phyloP scores from a whole-genome alignment of 768 basidiomycete species.

The Termitomyces eurrhizus region DNA sequence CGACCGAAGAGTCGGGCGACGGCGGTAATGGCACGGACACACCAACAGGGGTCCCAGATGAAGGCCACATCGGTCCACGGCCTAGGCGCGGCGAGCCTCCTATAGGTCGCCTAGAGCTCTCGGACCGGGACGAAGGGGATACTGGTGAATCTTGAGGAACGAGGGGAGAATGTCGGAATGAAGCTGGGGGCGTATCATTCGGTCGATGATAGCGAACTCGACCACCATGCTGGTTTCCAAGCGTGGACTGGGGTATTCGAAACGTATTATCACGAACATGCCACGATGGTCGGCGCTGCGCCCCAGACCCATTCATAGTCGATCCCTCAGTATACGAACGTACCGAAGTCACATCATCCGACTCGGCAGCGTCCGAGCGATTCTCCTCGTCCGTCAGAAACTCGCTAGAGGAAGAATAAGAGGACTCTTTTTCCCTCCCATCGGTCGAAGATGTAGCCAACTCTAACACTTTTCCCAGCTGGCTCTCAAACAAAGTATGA shows the following conservation, averaged over 20 bases:
- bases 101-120: constrained; percentile 38
- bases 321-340: constrained; percentile 59
- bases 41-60: constrained; percentile 33
- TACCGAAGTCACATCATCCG: constrained; percentile 69
- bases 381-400: constrained; percentile 62
- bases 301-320: constrained; percentile 21
- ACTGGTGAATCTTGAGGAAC: constrained; percentile 13
- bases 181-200: constrained; percentile 19
- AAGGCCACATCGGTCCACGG: constrained; percentile 33
- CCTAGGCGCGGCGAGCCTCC: constrained; percentile 41
- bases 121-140: constrained; percentile 30
- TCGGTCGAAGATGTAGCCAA: constrained; percentile 64
- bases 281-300: constrained; percentile 46
- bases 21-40: constrained; percentile 42
- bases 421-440: constrained; percentile 49
- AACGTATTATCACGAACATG: constrained; percentile 30
- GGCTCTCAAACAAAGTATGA: constrained; percentile 62
- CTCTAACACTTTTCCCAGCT: constrained; percentile 61
- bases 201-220: constrained; percentile 28
- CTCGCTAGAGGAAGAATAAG: constrained; percentile 58
- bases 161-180: constrained; percentile 9
- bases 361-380: constrained; percentile 55
- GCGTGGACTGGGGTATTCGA: constrained; percentile 20
- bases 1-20: constrained; percentile 41
- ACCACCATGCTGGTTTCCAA: constrained; percentile 11